phyloP scores from a whole-genome alignment of 2,329 filamentous ascomycete genomes.

The Fusarium illudens region DNA sequence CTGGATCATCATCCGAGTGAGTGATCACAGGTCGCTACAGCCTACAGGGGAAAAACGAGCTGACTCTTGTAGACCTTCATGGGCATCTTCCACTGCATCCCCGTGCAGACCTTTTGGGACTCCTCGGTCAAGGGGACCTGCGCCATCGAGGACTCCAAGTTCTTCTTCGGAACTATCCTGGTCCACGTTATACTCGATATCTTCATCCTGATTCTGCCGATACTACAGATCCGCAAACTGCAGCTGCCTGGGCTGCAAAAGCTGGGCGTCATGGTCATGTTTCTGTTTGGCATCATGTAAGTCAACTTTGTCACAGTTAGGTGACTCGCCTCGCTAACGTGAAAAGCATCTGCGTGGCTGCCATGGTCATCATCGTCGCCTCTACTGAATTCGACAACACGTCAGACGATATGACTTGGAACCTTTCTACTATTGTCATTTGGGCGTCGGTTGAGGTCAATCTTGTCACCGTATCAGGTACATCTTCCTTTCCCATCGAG shows the following conservation, averaged over 20 bases:
- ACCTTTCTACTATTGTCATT: slow-evolving; percentile 31
- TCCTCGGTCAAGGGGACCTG: slow-evolving; percentile 9
- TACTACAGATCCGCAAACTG: slow-evolving; percentile 44
- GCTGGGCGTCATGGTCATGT: slow-evolving; percentile 41
- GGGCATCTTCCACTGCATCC: slow-evolving; percentile 31
- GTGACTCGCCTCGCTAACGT: background rate
- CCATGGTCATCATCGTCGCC: slow-evolving; percentile 32
- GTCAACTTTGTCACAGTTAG: background rate
- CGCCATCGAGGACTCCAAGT: slow-evolving; percentile 41
- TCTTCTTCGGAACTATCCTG: slow-evolving; percentile 46
- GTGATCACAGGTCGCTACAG: rapidly evolving
- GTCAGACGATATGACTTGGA: slow-evolving; percentile 35
- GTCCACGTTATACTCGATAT: slow-evolving; percentile 46
- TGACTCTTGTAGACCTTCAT: slow-evolving; percentile 22
- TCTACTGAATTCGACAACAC: slow-evolving; percentile 23
- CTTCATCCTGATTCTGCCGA: slow-evolving; percentile 42
- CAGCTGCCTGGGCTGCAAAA: slow-evolving; percentile 41
- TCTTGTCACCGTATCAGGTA: slow-evolving; percentile 38
- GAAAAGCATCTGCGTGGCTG: slow-evolving; percentile 30
- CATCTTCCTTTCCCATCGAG: background rate
- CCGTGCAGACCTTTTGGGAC: slow-evolving; percentile 32
- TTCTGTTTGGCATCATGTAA: slow-evolving; percentile 45
- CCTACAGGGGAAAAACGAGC: slow-evolving; percentile 16
- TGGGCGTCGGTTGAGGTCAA: slow-evolving; percentile 41
- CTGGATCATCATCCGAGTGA: slow-evolving; percentile 44